These are phyloP conservation scores for Hypomontagnella submonticulosa DNA, from an alignment of 495 filamentous ascomycete genomes.

Conservation along the genomic window DNA sequence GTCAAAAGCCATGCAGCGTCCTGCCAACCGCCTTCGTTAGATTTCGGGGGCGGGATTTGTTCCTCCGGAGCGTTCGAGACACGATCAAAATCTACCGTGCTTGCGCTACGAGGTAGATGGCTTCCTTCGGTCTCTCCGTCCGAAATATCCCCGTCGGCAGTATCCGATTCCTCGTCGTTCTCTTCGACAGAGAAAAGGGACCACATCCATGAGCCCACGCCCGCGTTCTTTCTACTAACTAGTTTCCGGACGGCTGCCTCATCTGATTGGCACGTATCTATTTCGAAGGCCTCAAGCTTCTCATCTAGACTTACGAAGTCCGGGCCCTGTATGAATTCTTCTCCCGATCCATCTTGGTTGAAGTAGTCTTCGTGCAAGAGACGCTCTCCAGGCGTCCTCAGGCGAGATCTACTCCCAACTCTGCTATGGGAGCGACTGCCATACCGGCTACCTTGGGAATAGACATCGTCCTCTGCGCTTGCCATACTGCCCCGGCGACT, in stretches of 20 bases:
- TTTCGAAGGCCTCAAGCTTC: conserved; percentile 53
- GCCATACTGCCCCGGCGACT: conserved; percentile 51
- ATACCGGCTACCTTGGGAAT: conserved; percentile 55
- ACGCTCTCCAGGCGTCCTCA: conserved; percentile 51
- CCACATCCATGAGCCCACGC: conserved; percentile 82
- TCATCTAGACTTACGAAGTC: conserved; percentile 70
- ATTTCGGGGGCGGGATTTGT: conserved; percentile 56
- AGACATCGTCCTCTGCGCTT: conserved; percentile 50
- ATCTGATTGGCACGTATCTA: conserved; percentile 58
- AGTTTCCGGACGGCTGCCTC: conserved; percentile 66
- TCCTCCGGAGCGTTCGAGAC: conserved; percentile 39
- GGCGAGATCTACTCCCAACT: conserved; percentile 53
- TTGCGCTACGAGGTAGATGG: conserved; percentile 47
- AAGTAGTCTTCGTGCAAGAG: conserved; percentile 60
- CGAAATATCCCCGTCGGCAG: conserved; percentile 52
- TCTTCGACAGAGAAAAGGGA: conserved; percentile 77
- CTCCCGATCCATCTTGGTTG: conserved; percentile 43
- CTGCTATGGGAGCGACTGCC: conserved; percentile 60
- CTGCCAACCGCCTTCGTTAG: conserved; percentile 73
- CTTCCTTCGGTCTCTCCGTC: conserved; percentile 51
- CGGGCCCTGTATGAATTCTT: conserved; percentile 59
- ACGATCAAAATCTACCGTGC: conserved; percentile 46
- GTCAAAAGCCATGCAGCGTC: conserved; percentile 88
- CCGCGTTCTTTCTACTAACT: conserved; percentile 69
- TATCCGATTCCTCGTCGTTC: conserved; percentile 62